Conservation (phyloP, 768 basidiomycete species). For the Crucibulum laeve region DNA sequence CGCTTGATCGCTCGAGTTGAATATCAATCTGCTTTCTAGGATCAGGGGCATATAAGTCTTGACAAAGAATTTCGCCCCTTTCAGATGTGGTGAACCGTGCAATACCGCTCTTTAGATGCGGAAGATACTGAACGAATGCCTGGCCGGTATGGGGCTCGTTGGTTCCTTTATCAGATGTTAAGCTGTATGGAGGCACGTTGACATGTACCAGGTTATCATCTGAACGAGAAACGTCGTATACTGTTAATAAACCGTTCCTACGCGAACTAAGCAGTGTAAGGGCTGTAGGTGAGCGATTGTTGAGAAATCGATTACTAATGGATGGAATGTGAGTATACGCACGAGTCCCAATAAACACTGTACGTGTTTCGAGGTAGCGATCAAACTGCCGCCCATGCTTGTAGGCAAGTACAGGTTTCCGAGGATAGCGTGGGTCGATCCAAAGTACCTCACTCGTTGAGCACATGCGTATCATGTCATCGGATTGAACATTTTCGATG, state of each 20-base stretch:
- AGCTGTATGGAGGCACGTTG: constrained; percentile 37
- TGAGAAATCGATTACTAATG: background rate
- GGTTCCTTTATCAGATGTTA: constrained; percentile 25
- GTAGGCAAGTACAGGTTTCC: constrained; percentile 54
- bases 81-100: constrained; percentile 45
- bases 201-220: constrained; percentile 38
- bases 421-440: constrained; percentile 61
- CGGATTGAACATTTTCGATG: constrained; percentile 37
- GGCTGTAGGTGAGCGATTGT: constrained; percentile 24
- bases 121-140: constrained; percentile 29
- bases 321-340: constrained; percentile 19
- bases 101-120: constrained; percentile 10
- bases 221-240: constrained; percentile 57
- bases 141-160: constrained; percentile 24
- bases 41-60: constrained; percentile 27
- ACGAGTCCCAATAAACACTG: constrained; percentile 27
- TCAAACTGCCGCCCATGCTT: constrained; percentile 61
- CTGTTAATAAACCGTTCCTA: constrained; percentile 50
- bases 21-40: constrained; percentile 11
- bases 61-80: constrained; percentile 39
- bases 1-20: constrained; percentile 32
- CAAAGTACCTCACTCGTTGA: constrained; percentile 65
- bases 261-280: constrained; percentile 59
- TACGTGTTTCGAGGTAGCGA: constrained; percentile 44
- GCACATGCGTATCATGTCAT: constrained; percentile 46